These are phyloP conservation scores for Neonectria coccinea DNA, from an alignment of 2,329 filamentous ascomycete species.

Conservation along the genomic window DNA sequence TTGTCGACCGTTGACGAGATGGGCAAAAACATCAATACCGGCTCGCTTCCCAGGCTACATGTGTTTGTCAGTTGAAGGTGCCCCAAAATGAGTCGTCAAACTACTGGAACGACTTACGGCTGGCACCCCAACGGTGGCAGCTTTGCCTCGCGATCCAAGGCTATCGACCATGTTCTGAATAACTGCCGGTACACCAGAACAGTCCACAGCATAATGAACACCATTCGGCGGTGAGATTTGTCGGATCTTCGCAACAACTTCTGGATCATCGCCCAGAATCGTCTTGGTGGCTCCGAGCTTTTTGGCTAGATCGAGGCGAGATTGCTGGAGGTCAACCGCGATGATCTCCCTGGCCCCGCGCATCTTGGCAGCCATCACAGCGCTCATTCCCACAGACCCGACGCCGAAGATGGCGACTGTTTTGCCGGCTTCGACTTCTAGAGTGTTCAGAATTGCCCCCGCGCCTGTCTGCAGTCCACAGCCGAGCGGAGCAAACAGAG, in stretches of 20 bases:
- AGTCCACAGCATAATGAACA: constrained; percentile 50
- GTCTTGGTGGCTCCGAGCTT: constrained; percentile 20
- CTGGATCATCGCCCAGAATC: constrained; percentile 12
- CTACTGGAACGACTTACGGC: constrained; percentile 6
- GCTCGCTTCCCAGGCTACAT: constrained; percentile 19
- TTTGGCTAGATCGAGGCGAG: constrained; percentile 19
- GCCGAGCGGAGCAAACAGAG: constrained; percentile 49
- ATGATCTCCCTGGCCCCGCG: constrained; percentile 23
- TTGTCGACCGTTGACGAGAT: constrained; percentile 16
- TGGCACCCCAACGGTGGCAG: constrained; percentile 22
- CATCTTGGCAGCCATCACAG: constrained; percentile 24
- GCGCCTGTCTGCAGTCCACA: constrained; percentile 53
- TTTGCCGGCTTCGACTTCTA: constrained; percentile 42
- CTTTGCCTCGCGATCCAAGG: constrained; percentile 45
- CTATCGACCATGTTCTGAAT: constrained; percentile 61
- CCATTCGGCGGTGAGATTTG: constrained; percentile 38
- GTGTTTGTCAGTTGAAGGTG: neutral
- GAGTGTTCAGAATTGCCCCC: constrained; percentile 49
- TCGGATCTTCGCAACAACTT: constrained; percentile 33
- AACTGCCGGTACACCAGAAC: constrained; percentile 51
- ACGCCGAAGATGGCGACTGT: constrained; percentile 47
- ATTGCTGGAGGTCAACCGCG: constrained; percentile 20
- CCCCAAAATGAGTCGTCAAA: neutral
- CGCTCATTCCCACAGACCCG: constrained; percentile 23
- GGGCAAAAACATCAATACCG: constrained; percentile 19